Base-by-base conservation (phyloP, 331 rosid species). In the Arachis monticola region DNA sequence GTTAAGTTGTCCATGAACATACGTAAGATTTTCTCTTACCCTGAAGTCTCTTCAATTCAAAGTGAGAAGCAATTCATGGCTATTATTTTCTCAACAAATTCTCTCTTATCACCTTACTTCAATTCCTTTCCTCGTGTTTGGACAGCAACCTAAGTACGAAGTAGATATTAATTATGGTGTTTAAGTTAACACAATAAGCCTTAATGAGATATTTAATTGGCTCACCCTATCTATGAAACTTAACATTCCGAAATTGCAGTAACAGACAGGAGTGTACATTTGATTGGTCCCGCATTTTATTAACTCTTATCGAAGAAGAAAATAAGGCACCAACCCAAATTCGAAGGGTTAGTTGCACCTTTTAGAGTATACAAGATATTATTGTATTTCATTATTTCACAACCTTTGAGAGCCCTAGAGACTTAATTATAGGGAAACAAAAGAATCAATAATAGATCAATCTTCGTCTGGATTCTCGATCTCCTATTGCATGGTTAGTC, bases 91-190 rank as follows among this genome's bases (percentile, higher is more conserved):
- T 80, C 66, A 76, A 58, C 82, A 57, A 68, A 67, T 7, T 47
- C 77, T 71, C 31, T 82, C 83, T 70, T 27, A 14, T 62, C 70
- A 84, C 6, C 75, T 80, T 38, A 38, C 41, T 38, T 38, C 41
- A 38, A 38, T 38, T 38, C 41, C 41, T 38, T 38, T 67, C 70
- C 74, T 68, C 67, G 66, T 70, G 81, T 75, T 81, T 62, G 64
- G 85, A 85, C 72, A 81, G 69, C 80, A 83, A 78, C 85, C 90
- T 78, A 78, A 83, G 88, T 79, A 80, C 66, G 61, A 48, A 75
- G 62, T 67, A 76, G 76, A 80, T 81, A 64, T 38, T 38, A 38
- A 38, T 73, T 71, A 41, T 70, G 65, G 55, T 59, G 84, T 72
- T 81, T 13, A 4, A 45, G 41, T 52, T 81, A 82, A 85, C 87